A percentile compares a stretch with the other conserved stretches of the same genome.
Conservation (phyloP, 2,329 filamentous ascomycete species). For the Cladosporium colombiae region DNA sequence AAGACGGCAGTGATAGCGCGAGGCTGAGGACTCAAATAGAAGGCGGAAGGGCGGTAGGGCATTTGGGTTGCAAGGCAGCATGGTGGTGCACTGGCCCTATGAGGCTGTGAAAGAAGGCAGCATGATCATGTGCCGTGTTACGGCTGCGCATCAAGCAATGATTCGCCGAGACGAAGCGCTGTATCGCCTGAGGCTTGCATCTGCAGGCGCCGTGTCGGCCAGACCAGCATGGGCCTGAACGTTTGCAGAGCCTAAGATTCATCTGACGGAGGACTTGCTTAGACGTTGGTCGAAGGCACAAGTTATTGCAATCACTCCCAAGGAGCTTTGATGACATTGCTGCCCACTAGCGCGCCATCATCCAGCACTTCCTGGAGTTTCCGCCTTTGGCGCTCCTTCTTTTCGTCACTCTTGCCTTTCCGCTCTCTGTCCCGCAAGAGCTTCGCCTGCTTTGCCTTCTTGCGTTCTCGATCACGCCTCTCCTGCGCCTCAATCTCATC, state of each 20-base stretch:
- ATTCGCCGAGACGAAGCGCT: neutral
- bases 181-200: neutral
- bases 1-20: neutral
- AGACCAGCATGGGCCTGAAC: neutral
- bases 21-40: neutral
- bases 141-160: neutral
- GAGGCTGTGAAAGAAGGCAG: neutral
- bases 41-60: neutral
- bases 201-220: neutral
- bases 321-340: slow-evolving; percentile 25
- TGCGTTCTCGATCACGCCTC: slow-evolving; percentile 39
- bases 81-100: no score
- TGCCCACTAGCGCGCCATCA: slow-evolving; percentile 40
- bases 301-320: slow-evolving; percentile 20
- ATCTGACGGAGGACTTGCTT: neutral
- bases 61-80: no score
- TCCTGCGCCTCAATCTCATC: slow-evolving; percentile 36
- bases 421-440: slow-evolving; percentile 40
- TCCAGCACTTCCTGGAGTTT: slow-evolving; percentile 46
- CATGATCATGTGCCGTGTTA: no score
- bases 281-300: neutral
- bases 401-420: slow-evolving; percentile 41
- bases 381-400: slow-evolving; percentile 35
- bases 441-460: slow-evolving; percentile 37
- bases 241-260: neutral